Evolutionary conservation across 78 protist genomes (phyloP).

Genomic region (Salpingoeca rosetta): DNA sequence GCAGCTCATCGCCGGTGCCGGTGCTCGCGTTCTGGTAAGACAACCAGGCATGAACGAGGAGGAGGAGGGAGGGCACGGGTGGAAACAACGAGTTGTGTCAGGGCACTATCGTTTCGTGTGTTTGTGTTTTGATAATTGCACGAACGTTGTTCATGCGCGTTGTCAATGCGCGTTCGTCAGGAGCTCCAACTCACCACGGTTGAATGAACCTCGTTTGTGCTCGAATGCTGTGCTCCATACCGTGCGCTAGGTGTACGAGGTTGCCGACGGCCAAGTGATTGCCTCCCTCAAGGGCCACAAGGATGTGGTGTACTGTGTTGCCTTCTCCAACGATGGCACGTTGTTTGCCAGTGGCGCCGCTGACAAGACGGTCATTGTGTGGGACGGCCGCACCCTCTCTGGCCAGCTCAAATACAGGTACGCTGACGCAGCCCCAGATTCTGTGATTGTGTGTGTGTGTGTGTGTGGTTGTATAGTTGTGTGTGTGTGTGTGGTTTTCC

Average conservation of each 20-base stretch:
- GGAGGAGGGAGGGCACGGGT: too few relatives aligned
- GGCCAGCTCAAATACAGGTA: constrained; percentile 44
- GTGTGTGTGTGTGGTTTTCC: too few relatives aligned
- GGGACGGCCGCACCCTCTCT: constrained; percentile 46
- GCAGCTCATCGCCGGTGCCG: background rate
- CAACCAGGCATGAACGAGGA: too few relatives aligned
- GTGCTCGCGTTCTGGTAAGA: background rate
- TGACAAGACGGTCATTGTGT: constrained; percentile 55
- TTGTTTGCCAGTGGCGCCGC: constrained; percentile 67
- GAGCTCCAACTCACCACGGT: background rate
- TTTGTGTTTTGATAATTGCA: background rate
- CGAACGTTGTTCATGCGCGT: background rate
- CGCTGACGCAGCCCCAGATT: background rate
- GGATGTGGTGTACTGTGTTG: constrained; percentile 45
- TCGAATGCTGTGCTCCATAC: background rate
- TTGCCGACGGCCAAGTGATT: constrained; percentile 16
- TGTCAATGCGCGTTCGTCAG: background rate
- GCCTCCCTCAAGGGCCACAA: constrained; percentile 45
- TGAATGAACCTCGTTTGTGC: background rate
- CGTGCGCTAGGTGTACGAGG: constrained; percentile 9
- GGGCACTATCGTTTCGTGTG: too few relatives aligned
- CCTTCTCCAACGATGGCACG: constrained; percentile 50
- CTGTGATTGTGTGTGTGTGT: background rate
- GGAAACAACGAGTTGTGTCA: too few relatives aligned
- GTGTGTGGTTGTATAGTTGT: background rate